A percentile compares a stretch with the other conserved stretches of the same genome.
phyloP scores from a whole-genome alignment of 2,329 filamentous ascomycete species.

The Fusarium marasasianum region DNA sequence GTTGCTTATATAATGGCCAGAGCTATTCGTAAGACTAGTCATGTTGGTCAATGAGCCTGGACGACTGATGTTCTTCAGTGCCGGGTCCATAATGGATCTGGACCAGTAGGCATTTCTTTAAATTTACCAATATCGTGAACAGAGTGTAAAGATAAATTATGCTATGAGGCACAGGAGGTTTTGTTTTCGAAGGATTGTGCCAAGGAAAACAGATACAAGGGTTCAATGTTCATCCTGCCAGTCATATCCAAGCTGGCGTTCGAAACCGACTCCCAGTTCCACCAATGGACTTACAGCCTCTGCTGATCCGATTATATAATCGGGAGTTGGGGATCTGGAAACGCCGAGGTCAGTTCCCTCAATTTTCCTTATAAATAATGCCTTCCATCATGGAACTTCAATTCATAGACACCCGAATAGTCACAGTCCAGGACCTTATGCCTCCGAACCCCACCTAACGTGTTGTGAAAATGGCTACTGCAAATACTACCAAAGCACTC shows the following conservation, averaged over 20 bases:
- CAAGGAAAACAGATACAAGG: no score
- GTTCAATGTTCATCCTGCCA: no score
- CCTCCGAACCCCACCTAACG: fast-evolving
- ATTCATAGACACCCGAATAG: background rate
- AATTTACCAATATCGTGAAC: background rate
- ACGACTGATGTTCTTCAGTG: background rate
- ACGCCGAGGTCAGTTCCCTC: background rate
- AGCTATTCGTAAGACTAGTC: fast-evolving
- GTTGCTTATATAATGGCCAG: no score
- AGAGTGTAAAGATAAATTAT: fast-evolving
- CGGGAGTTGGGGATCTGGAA: fast-evolving
- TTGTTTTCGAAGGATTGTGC: no score
- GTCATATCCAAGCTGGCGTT: no score
- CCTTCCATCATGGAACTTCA: background rate
- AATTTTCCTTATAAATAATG: background rate
- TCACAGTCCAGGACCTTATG: fast-evolving
- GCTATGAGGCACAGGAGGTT: no score
- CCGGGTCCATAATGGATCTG: background rate
- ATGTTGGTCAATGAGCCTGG: background rate
- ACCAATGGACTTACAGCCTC: background rate
- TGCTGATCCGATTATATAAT: background rate
- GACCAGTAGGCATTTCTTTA: background rate
- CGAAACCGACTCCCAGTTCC: background rate
- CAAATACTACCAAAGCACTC: background rate
- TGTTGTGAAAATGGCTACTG: fast-evolving